Evolutionary conservation across 2,329 filamentous ascomycete genomes (phyloP), one percentile per base, ranked within the genome.

Genomic region (Mollisia scopiformis): DNA sequence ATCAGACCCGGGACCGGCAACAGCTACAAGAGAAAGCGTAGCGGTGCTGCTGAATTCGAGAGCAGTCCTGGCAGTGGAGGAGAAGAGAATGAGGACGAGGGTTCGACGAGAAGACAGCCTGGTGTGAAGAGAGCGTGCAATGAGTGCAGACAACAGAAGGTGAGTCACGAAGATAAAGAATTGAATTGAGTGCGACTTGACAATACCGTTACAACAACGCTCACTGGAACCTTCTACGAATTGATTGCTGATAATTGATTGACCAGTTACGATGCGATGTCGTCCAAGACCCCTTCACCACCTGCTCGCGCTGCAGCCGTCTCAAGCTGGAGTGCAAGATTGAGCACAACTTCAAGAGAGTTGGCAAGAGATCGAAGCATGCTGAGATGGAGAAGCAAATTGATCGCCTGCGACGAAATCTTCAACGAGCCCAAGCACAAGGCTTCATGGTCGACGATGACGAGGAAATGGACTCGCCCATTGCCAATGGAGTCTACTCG

Each of bases 301-400:
- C 86, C 69, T 95, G 91, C 78, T 88, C 88, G 57, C 84, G 91
- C 59, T 95, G 91, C 78, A 85, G 85, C 73, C 90, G 92, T 70
- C 84, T 93, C 72, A 91, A 90, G 76, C 87, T 94, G 63, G 85
- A 88, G 63, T 95, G 91, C 81, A 91, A 92, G 75, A 94, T 95
- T 75, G 90, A 94, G 75, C 91, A 89, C 71, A 92, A 93, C 75
- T 94, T 94, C 78, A 93, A 93, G 82, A 88, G 91, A 68, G 82
- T 93, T 19, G 89, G 91, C 65, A 95, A 95, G 79, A 85, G 91
- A 43, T 90, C 87, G 66, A 90, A 91, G 74, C 90, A 94, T 75
- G 90, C 90, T 70, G 91, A 93, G 77, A 93, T 93, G 90, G 90
- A 92, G 73, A 90, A 88, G 76, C 89, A 93, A 75, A 91, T 93